A percentile compares a stretch with the other conserved stretches of the same genome.
Evolutionary conservation across 192 early-diverging fungal genomes (phyloP).

Genomic region (Haplosporangium gracile): DNA sequence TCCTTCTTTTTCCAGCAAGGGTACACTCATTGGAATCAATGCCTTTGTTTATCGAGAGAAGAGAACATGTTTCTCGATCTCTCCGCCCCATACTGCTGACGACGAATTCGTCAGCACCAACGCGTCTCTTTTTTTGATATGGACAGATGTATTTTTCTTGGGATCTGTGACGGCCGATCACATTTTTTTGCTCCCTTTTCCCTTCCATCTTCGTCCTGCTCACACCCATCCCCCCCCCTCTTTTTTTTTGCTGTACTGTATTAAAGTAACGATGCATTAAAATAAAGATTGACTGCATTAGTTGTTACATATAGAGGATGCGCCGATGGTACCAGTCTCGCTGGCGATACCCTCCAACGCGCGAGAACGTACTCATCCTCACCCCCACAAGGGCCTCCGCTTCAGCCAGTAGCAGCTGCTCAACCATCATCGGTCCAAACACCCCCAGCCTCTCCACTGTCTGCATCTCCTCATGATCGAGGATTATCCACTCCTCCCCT

Average conservation of each 20-base stretch:
- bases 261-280: too few relatives aligned
- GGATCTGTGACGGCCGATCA: not conserved
- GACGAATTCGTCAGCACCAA: slow-evolving; percentile 28
- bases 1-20: not conserved
- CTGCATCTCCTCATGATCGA: slow-evolving; percentile 1
- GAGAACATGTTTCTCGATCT: not conserved
- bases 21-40: not conserved
- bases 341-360: slow-evolving; percentile 14
- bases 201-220: not conserved
- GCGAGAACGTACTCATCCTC: slow-evolving; percentile 21
- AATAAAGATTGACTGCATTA: not conserved
- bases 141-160: not conserved
- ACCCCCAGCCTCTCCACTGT: slow-evolving; percentile 6
- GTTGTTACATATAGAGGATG: not conserved
- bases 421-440: slow-evolving; percentile 8
- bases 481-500: slow-evolving; percentile 7
- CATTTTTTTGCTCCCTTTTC: not conserved
- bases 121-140: slow-evolving; percentile 4
- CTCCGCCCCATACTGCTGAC: slow-evolving; percentile 9
- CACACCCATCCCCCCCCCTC: too few relatives aligned
- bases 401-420: slow-evolving; percentile 8
- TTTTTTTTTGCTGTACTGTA: too few relatives aligned
- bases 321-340: slow-evolving; percentile 12
- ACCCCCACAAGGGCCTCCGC: slow-evolving; percentile 13
- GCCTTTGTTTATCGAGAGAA: not conserved